Base-by-base conservation (phyloP, 257 asterid genomes). In the Nicotiana paniculata region DNA sequence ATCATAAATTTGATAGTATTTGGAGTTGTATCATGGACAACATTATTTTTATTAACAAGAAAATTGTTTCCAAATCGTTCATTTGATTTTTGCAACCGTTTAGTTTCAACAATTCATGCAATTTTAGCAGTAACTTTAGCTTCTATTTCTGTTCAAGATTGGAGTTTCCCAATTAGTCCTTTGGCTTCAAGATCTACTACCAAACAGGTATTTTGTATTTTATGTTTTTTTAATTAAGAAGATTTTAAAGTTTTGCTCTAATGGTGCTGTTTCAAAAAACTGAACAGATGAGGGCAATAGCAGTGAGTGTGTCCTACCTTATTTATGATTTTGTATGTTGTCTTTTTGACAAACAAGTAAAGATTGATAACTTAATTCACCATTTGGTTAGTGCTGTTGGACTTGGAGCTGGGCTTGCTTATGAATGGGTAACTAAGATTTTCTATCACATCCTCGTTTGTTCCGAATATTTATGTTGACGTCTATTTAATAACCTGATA, bases 151-250 rank as follows among this genome's bases (percentile, higher is more conserved):
- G 94, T 96, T 28, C 91, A 89, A 77, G 89, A 92, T 77, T 96
- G 98, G 99, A 84, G 83, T 8, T 90, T 92, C 84, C 99, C 98
- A 0, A 86, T 94, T 51, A 92, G 91, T 83, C 99, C 99, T 55
- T 59, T 90, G 72, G 93, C 95, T 46, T 89, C 98, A 1, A 63
- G 74, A 15, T 90, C 97, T 63, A 90, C 98, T 70, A 93, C 91
- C 5, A 64, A 78, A 0, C 99, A 96, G 97, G 99, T 91, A 75
- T 26, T 2, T 26, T 46, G 15, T 63, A 10, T 26, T 9, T 9
- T 64, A 43, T 48, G 1, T 2, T 2, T 80, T 79, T 59, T 18
- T 74, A 30, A 17, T 43, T 12, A 1, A 43, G 6, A 69, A 69
- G 8, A 10, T 39, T 13, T 28, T 1, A 3, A 37, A 9, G 6